A percentile compares a stretch with the other conserved stretches of the same genome.
phyloP scores from a whole-genome alignment of 805 yeast species.

The Saccharomyces kudriavzevii region DNA sequence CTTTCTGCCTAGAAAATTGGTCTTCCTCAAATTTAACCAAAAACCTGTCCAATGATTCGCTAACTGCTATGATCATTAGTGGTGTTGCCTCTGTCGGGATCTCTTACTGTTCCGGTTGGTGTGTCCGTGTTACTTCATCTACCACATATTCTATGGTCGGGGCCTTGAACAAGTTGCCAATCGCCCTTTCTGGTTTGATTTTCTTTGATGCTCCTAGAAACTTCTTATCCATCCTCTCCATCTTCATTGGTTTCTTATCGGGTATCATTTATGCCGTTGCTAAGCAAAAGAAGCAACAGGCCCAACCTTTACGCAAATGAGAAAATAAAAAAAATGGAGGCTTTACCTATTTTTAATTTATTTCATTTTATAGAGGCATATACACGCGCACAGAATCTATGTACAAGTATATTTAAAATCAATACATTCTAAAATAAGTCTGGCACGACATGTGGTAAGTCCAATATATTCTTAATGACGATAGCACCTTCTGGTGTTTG shows the following conservation, averaged over 20 bases:
- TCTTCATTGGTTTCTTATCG: constrained; percentile 80
- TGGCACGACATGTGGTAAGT: constrained; percentile 33
- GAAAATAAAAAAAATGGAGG: background rate
- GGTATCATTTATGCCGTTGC: constrained; percentile 91
- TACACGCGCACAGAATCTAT: background rate
- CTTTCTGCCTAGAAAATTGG: constrained; percentile 84
- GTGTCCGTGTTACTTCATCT: constrained; percentile 92
- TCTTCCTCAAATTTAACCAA: constrained; percentile 56
- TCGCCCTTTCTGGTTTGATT: constrained; percentile 82
- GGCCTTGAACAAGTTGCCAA: constrained; percentile 91
- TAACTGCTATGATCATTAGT: constrained; percentile 72
- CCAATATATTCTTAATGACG: constrained; percentile 51
- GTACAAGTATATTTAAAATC: background rate
- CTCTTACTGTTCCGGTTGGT: constrained; percentile 96
- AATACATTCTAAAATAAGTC: background rate
- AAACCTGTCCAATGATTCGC: constrained; percentile 65
- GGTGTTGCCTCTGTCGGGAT: constrained; percentile 90
- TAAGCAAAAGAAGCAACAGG: constrained; percentile 63
- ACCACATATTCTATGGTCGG: constrained; percentile 98
- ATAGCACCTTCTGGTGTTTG: constrained; percentile 37
- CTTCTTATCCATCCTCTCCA: constrained; percentile 77
- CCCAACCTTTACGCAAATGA: background rate
- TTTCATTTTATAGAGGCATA: background rate
- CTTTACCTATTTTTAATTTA: background rate
- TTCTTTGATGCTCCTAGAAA: constrained; percentile 89